Evolutionary conservation across 768 basidiomycete species (phyloP).

Genomic region (Pisolithus marmoratus): DNA sequence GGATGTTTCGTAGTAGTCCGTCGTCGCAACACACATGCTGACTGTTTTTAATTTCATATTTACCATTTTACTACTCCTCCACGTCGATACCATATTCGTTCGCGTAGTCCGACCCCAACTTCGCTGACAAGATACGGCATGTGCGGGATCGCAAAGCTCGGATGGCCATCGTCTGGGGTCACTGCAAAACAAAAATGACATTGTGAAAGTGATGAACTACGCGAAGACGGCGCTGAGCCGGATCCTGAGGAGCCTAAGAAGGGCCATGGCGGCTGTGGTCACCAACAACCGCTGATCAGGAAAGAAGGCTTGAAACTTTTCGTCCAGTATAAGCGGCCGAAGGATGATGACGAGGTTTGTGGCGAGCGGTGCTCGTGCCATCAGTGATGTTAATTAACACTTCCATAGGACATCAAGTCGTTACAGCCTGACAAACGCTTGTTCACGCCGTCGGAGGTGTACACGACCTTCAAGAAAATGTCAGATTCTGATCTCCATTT

Average conservation of each 20-base stretch:
- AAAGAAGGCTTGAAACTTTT: constrained; percentile 96
- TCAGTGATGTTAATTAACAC: constrained; percentile 13
- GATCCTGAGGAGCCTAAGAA: constrained; percentile 68
- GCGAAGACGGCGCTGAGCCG: constrained; percentile 74
- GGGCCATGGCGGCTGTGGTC: constrained; percentile 97
- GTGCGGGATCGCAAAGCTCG: constrained; percentile 81
- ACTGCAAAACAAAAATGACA: constrained; percentile 84
- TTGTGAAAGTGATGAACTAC: constrained; percentile 86
- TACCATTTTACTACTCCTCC: constrained; percentile 17
- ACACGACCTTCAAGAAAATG: constrained; percentile 95
- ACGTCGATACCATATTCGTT: constrained; percentile 22
- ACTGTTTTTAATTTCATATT: constrained; percentile 60
- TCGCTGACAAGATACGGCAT: constrained; percentile 84
- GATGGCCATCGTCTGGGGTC: constrained; percentile 80
- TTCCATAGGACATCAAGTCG: constrained; percentile 68
- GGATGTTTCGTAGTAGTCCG: constrained; percentile 22
- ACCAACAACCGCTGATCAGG: constrained; percentile 79
- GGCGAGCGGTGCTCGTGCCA: constrained; percentile 1
- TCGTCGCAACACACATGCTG: constrained; percentile 46
- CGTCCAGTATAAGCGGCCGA: constrained; percentile 89
- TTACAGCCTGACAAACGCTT: constrained; percentile 77
- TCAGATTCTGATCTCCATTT: constrained; percentile 81
- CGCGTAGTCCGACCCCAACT: constrained; percentile 72
- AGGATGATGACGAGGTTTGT: constrained; percentile 91
- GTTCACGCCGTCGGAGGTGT: constrained; percentile 83